phyloP scores from a whole-genome alignment of 139 green algal species.

The Klebsormidium nitens region DNA sequence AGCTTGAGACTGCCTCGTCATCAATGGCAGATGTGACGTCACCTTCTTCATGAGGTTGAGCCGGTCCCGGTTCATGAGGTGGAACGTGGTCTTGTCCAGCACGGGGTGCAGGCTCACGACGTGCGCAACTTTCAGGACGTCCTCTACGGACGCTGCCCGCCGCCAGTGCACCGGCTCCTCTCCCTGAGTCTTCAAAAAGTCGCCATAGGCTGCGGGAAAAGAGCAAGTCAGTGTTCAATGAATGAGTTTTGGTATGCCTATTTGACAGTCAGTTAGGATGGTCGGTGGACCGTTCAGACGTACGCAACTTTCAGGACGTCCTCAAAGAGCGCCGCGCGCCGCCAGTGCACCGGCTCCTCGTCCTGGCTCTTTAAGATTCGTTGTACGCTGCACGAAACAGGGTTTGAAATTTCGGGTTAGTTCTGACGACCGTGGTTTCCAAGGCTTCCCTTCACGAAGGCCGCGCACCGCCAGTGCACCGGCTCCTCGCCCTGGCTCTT shows the following conservation, averaged over 20 bases:
- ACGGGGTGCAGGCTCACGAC: constrained; percentile 86
- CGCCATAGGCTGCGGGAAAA: constrained; percentile 58
- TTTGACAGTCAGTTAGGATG: no score
- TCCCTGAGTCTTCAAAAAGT: constrained; percentile 66
- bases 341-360: constrained; percentile 57
- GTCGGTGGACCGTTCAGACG: no score
- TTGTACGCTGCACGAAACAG: no score
- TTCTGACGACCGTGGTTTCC: no score
- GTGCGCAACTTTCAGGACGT: constrained; percentile 80
- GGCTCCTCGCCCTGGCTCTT: constrained; percentile 48
- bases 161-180: constrained; percentile 57
- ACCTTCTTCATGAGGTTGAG: constrained; percentile 90
- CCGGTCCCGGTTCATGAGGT: constrained; percentile 89
- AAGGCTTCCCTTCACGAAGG: no score
- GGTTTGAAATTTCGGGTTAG: no score
- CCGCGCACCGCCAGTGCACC: constrained; percentile 60
- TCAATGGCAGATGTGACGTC: no score
- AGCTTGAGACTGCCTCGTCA: no score
- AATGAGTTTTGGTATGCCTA: not conserved
- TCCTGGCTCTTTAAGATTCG: no score
- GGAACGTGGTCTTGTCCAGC: constrained; percentile 78
- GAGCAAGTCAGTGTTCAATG: no score
- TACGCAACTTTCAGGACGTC: constrained; percentile 83
- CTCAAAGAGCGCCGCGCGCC: constrained; percentile 73
- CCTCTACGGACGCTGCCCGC: constrained; percentile 77